These are phyloP conservation scores for Mucor racemosus DNA, from an alignment of 371 early-diverging fungal species.

Conservation along the genomic window DNA sequence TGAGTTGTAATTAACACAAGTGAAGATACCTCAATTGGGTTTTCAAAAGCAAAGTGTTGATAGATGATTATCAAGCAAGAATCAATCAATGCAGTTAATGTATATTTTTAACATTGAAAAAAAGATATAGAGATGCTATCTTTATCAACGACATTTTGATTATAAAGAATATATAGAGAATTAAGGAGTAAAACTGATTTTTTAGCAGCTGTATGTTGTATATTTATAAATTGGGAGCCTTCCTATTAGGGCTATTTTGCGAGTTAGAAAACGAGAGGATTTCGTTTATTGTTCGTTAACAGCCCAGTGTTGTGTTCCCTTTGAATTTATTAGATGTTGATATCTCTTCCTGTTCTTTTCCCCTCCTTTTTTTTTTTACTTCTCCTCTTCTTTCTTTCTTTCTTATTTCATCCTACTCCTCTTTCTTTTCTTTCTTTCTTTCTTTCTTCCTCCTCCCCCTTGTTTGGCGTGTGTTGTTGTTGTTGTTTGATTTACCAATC, in stretches of 20 bases:
- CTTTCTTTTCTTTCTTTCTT: neutral
- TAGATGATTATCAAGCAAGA: conserved; percentile 1
- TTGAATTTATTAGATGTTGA: neutral
- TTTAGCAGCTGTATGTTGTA: too few relatives aligned
- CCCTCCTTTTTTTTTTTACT: conserved; percentile 12
- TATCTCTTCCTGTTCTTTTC: conserved; percentile 13
- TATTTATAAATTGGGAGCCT: neutral
- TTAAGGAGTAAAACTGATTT: neutral
- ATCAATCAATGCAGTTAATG: neutral
- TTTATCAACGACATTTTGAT: neutral
- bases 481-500: conserved; percentile 18
- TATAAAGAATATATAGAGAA: neutral
- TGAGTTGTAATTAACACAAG: conserved; percentile 24
- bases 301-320: neutral
- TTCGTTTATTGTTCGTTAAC: neutral
- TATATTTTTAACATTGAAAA: neutral
- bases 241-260: neutral
- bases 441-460: conserved; percentile 1
- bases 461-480: conserved; percentile 12
- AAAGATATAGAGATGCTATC: neutral
- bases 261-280: neutral
- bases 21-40: conserved; percentile 1
- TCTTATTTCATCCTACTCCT: too few relatives aligned
- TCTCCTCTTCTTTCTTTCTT: conserved; percentile 15
- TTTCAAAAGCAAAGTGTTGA: neutral